These are phyloP conservation scores for Ocimum tenuiflorum DNA, from an alignment of 257 asterid genomes.

Conservation along the genomic window DNA sequence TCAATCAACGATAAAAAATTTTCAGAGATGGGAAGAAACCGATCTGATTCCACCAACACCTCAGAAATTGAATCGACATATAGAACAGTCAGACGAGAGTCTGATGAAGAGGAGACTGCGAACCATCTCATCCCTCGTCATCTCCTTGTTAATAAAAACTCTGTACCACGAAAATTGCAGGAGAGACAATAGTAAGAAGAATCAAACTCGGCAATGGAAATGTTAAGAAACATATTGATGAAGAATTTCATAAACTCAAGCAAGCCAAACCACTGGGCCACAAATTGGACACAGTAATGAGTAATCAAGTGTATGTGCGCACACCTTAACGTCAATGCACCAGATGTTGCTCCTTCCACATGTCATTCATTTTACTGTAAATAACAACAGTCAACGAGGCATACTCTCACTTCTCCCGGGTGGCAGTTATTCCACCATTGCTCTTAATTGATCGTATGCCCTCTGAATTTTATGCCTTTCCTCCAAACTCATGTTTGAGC, in stretches of 20 bases:
- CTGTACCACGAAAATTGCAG: neutral
- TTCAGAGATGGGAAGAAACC: too few relatives aligned
- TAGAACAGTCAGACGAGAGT: too few relatives aligned
- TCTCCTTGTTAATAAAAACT: too few relatives aligned
- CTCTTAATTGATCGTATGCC: conserved; percentile 40
- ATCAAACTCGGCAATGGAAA: neutral
- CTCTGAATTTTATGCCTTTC: conserved; percentile 48
- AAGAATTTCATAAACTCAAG: neutral
- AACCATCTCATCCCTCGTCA: too few relatives aligned
- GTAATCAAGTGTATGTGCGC: neutral
- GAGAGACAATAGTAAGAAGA: too few relatives aligned
- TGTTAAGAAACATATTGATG: neutral
- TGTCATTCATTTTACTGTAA: neutral
- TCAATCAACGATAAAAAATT: too few relatives aligned
- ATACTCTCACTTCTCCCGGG: conserved; percentile 12
- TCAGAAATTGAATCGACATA: too few relatives aligned
- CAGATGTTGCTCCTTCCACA: neutral
- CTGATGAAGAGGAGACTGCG: too few relatives aligned
- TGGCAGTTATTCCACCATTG: conserved; percentile 11
- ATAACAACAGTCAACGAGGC: neutral
- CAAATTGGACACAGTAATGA: too few relatives aligned
- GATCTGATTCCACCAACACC: too few relatives aligned
- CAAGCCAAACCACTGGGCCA: neutral
- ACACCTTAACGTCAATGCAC: neutral
- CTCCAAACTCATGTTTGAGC: conserved; percentile 41